These are phyloP conservation scores for Lophiostoma macrostomum DNA, from an alignment of 495 filamentous ascomycete genomes.

Conservation along the genomic window DNA sequence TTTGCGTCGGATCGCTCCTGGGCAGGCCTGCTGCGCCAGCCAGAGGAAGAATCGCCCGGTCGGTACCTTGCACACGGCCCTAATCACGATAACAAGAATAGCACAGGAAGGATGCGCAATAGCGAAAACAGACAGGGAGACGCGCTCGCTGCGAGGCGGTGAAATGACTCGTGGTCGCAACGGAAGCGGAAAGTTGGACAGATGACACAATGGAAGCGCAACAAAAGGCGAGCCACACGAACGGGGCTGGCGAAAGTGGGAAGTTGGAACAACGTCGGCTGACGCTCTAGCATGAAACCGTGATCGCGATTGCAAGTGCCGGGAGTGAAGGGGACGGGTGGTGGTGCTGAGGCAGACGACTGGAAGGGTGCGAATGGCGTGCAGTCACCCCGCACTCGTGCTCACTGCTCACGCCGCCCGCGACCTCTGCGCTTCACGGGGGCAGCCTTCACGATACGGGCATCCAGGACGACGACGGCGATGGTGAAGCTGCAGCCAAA, in stretches of 20 bases:
- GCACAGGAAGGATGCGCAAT: slow-evolving; percentile 25
- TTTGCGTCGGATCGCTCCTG: slow-evolving; percentile 20
- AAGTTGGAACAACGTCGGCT: slow-evolving; percentile 21
- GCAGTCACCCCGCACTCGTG: too few relatives aligned
- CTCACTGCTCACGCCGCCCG: not conserved
- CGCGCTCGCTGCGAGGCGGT: slow-evolving; percentile 17
- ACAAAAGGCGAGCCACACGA: slow-evolving; percentile 13
- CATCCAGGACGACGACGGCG: not conserved
- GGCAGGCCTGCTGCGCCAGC: slow-evolving; percentile 7
- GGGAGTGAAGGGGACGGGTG: not conserved
- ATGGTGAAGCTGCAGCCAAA: not conserved
- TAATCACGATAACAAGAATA: slow-evolving; percentile 27
- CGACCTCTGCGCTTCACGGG: slow-evolving; percentile 1
- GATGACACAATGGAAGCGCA: slow-evolving; percentile 21
- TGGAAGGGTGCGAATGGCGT: too few relatives aligned
- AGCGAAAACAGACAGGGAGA: not conserved
- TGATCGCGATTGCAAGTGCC: slow-evolving; percentile 2
- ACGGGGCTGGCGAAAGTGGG: slow-evolving; percentile 12
- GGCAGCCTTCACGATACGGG: slow-evolving; percentile 1
- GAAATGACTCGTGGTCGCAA: slow-evolving; percentile 30
- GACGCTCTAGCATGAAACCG: slow-evolving; percentile 9
- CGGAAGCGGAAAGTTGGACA: slow-evolving; percentile 27
- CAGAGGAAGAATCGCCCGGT: not conserved
- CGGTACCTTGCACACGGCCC: slow-evolving; percentile 28
- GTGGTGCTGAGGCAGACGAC: slow-evolving; percentile 24